Evolutionary conservation across 2,329 filamentous ascomycete genomes (phyloP).

Genomic region (Curvularia verruculosa): DNA sequence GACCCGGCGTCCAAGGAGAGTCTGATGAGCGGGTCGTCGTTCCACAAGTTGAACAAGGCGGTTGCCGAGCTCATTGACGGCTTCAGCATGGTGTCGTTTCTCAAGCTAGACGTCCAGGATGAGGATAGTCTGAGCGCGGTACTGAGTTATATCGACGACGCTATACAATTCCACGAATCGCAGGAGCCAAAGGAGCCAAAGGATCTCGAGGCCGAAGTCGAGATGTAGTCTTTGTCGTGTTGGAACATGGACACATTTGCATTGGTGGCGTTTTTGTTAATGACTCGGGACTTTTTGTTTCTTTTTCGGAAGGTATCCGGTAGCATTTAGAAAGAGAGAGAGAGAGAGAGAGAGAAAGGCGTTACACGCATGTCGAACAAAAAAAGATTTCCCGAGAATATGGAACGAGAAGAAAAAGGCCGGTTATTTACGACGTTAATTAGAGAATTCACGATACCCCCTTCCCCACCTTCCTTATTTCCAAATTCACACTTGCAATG

Average conservation of each 20-base stretch:
- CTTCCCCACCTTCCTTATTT: too few species aligned
- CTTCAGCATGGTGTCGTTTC: conserved; percentile 97
- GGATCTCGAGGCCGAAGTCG: conserved; percentile 37
- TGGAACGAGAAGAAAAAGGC: neutral
- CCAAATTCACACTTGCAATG: neutral
- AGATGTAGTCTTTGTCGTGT: neutral
- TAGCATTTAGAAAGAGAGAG: neutral
- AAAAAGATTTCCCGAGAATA: neutral
- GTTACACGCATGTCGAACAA: neutral
- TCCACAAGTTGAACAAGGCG: conserved; percentile 81
- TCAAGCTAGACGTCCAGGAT: conserved; percentile 86
- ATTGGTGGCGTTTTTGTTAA: conserved; percentile 14
- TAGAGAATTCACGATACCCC: neutral
- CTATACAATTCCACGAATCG: conserved; percentile 90
- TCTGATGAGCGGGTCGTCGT: conserved; percentile 80
- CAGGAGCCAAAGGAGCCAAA: conserved; percentile 87
- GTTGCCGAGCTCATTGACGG: conserved; percentile 93
- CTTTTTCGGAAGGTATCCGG: neutral
- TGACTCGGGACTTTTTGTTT: too few species aligned
- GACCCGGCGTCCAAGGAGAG: conserved; percentile 71
- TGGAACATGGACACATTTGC: neutral
- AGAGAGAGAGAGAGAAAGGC: neutral
- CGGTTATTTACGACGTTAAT: neutral
- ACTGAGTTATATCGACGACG: conserved; percentile 91
- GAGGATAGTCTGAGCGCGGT: conserved; percentile 88